Percentiles rank a stretch among this genome's conserved stretches.
Conservation (phyloP, 1,284 basidiomycete genomes). For the Ceratobasidium papillatum region DNA sequence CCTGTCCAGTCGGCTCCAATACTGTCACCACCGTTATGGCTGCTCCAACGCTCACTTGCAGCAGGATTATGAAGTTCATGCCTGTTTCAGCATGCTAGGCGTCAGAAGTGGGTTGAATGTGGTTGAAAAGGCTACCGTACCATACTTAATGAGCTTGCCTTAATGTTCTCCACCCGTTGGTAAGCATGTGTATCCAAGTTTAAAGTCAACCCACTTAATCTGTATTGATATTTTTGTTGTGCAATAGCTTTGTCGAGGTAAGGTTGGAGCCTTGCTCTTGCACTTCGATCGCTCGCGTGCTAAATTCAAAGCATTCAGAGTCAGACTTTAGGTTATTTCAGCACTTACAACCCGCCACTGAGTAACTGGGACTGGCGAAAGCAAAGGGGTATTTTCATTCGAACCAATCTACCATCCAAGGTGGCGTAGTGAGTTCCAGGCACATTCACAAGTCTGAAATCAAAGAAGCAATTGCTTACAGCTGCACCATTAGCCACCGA, state of each 20-base stretch:
- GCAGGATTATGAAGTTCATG: conserved; percentile 32
- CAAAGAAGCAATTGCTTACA: conserved; percentile 4
- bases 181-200: neutral
- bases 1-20: conserved; percentile 15
- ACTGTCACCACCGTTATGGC: conserved; percentile 15
- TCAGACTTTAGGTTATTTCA: neutral
- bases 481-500: conserved; percentile 9
- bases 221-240: conserved; percentile 30
- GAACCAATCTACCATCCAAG: neutral
- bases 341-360: conserved; percentile 16
- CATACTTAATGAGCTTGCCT: conserved; percentile 32
- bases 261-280: conserved; percentile 27
- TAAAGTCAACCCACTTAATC: conserved; percentile 10
- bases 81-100: neutral
- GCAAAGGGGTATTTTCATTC: neutral
- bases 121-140: neutral
- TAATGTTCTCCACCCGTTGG: neutral
- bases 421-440: neutral
- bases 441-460: neutral
- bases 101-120: neutral
- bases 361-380: neutral
- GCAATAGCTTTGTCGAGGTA: conserved; percentile 30
- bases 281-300: conserved; percentile 29
- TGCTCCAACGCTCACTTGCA: conserved; percentile 25
- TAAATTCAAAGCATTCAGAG: neutral